Evolutionary conservation across 495 filamentous ascomycete species (phyloP).

Genomic region (Trichocladium uniseriatum): DNA sequence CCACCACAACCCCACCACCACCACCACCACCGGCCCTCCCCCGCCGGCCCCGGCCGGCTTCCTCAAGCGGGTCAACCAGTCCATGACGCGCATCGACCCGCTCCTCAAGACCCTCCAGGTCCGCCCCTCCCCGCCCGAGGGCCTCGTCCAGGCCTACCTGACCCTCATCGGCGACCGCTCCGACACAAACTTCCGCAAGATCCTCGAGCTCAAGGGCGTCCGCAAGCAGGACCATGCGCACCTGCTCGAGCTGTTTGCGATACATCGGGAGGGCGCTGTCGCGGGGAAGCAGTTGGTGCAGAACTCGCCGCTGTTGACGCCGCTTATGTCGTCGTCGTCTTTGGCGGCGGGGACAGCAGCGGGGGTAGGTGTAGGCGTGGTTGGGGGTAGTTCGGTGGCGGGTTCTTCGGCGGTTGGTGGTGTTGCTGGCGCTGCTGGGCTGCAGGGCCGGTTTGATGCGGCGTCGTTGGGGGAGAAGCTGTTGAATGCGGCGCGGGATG

Average conservation of each 20-base stretch:
- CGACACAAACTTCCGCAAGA: constrained; percentile 91
- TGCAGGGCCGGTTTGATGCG: constrained; percentile 66
- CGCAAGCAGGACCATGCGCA: constrained; percentile 70
- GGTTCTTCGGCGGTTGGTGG: constrained; percentile 4
- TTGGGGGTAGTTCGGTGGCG: background rate
- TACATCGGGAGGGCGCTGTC: constrained; percentile 59
- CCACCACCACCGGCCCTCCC: constrained; percentile 27
- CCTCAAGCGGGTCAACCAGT: constrained; percentile 77
- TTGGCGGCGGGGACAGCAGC: constrained; percentile 7
- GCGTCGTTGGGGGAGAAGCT: constrained; percentile 62
- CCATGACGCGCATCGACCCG: constrained; percentile 78
- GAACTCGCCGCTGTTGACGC: constrained; percentile 52
- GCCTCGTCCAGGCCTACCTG: constrained; percentile 91
- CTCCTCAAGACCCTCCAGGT: constrained; percentile 97
- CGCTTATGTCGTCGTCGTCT: constrained; percentile 39
- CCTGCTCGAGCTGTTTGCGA: constrained; percentile 80
- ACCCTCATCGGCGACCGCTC: constrained; percentile 86
- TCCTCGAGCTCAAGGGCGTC: constrained; percentile 88
- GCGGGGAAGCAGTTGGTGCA: constrained; percentile 48
- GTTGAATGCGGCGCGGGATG: constrained; percentile 79
- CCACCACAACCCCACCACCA: constrained; percentile 36
- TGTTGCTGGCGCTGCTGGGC: constrained; percentile 34
- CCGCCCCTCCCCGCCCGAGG: constrained; percentile 80
- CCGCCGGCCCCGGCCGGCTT: constrained; percentile 52
- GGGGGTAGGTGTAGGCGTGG: background rate